Evolutionary conservation across 148 eudicot genomes (phyloP).

Genomic region (Silene conica): DNA sequence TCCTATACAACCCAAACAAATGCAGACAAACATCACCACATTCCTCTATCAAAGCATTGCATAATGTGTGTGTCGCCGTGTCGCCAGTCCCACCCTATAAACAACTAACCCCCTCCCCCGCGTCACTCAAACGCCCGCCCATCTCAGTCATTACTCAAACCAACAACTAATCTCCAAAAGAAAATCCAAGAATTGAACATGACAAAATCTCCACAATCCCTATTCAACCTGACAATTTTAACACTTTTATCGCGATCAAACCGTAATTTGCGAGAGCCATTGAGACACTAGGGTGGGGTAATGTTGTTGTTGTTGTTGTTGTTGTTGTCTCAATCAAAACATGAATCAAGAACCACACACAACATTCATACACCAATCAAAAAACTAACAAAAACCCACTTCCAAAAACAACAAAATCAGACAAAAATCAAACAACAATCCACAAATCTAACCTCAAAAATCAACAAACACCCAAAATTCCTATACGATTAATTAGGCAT

Average conservation of each 20-base stretch:
- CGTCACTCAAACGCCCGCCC: background rate
- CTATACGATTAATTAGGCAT: background rate
- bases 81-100: background rate
- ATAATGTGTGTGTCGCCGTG: no score
- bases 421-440: background rate
- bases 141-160: background rate
- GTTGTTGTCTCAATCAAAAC: background rate
- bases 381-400: background rate
- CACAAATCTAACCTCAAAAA: background rate
- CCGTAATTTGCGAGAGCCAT: no score
- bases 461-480: background rate
- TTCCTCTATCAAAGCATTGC: no score
- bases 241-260: background rate
- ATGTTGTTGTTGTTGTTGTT: no score
- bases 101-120: background rate
- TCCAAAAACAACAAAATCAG: background rate
- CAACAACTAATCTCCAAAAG: background rate
- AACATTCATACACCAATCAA: background rate
- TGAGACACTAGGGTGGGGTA: no score
- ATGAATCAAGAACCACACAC: background rate
- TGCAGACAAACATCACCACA: no score
- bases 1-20: no score
- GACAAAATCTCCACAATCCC: background rate
- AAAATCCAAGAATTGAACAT: background rate
- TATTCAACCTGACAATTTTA: background rate